A percentile compares a stretch with the other conserved stretches of the same genome.
These are phyloP conservation scores for Asterophora lycoperdoides DNA, from an alignment of 768 basidiomycete genomes.

Conservation along the genomic window DNA sequence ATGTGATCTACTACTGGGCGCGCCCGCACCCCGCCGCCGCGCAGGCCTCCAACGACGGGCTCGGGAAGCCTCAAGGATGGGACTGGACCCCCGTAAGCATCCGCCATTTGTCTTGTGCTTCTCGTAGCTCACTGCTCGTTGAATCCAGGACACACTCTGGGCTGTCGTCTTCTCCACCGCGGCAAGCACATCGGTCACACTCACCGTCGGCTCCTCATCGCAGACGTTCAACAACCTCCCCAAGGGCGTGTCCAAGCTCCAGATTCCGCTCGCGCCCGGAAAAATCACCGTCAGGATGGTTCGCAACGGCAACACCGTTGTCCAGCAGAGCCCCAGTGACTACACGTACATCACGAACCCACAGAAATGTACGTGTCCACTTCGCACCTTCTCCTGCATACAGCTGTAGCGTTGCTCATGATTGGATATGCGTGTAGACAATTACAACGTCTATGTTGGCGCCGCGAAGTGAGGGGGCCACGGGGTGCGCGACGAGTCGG, in stretches of 20 bases:
- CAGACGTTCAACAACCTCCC: constrained; percentile 36
- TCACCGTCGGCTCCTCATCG: constrained; percentile 40
- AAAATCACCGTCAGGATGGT: constrained; percentile 53
- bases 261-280: constrained; percentile 50
- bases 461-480: too few species aligned
- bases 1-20: constrained; percentile 54
- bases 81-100: constrained; percentile 47
- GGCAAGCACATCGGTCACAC: constrained; percentile 43
- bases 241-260: constrained; percentile 59
- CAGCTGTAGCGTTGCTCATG: neutral
- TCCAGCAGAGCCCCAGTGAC: constrained; percentile 42
- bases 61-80: constrained; percentile 45
- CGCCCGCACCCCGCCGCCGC: constrained; percentile 58
- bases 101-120: constrained; percentile 1
- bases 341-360: constrained; percentile 38
- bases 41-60: constrained; percentile 35
- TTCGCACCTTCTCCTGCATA: constrained; percentile 7
- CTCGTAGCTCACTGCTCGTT: neutral
- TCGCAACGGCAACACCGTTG: constrained; percentile 46
- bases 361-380: constrained; percentile 36
- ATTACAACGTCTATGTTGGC: constrained; percentile 61
- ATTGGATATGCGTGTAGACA: constrained; percentile 33
- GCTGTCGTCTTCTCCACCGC: constrained; percentile 57
- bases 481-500: too few species aligned
- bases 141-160: constrained; percentile 55